These are phyloP conservation scores for Trichoderma brevicompactum DNA, from an alignment of 2,329 filamentous ascomycete genomes.

Conservation along the genomic window DNA sequence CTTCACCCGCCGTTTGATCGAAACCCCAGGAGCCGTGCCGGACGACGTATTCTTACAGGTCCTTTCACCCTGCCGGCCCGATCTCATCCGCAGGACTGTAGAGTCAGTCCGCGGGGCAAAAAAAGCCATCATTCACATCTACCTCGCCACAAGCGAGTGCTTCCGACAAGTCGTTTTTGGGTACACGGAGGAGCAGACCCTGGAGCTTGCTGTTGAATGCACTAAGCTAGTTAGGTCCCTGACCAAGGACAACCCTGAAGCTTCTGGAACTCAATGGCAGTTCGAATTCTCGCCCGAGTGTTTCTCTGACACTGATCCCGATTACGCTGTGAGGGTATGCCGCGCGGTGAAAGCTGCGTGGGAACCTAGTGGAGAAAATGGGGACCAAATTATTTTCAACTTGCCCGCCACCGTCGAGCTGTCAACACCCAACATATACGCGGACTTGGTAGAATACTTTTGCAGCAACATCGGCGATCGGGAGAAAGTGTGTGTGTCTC, in stretches of 20 bases:
- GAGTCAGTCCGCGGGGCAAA: slow-evolving; percentile 13
- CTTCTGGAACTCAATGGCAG: slow-evolving; percentile 8
- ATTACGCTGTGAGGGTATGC: slow-evolving; percentile 12
- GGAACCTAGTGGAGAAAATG: not conserved
- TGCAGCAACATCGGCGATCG: slow-evolving; percentile 10
- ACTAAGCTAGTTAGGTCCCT: slow-evolving; percentile 18
- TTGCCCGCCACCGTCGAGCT: slow-evolving; percentile 15
- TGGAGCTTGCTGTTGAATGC: slow-evolving; percentile 14
- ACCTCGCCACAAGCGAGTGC: slow-evolving; percentile 13
- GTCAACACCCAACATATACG: slow-evolving; percentile 8
- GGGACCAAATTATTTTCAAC: slow-evolving; percentile 21
- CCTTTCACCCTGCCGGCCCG: slow-evolving; percentile 8
- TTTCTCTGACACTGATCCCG: slow-evolving; percentile 15
- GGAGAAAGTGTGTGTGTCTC: slow-evolving; percentile 18
- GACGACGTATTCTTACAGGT: slow-evolving; percentile 14
- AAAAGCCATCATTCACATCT: slow-evolving; percentile 17
- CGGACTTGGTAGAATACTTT: slow-evolving; percentile 11
- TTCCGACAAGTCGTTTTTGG: slow-evolving; percentile 17
- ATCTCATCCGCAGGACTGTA: slow-evolving; percentile 14
- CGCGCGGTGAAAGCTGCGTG: slow-evolving; percentile 16
- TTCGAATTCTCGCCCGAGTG: slow-evolving; percentile 17
- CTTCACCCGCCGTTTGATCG: slow-evolving; percentile 19
- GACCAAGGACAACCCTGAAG: slow-evolving; percentile 9
- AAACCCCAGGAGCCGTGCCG: slow-evolving; percentile 14
- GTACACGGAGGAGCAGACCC: slow-evolving; percentile 14